These are phyloP conservation scores for Quercus suber DNA, from an alignment of 306 rosid species.

Conservation along the genomic window DNA sequence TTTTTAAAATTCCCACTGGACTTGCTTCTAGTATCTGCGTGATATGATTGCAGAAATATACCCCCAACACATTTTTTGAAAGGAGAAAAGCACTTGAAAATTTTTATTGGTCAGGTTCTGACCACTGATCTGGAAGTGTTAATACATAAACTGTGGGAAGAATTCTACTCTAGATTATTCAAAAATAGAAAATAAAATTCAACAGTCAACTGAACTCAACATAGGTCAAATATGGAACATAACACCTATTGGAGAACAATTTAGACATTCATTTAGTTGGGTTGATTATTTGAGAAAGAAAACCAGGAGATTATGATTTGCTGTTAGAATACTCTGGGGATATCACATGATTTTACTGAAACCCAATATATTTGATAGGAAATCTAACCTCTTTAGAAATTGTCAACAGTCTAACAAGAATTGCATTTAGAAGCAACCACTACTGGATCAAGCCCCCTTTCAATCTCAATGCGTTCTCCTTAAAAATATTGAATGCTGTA, in stretches of 20 bases:
- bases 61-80: too few species aligned
- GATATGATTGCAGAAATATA: background rate
- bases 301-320: background rate
- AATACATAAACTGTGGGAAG: background rate
- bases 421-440: too few species aligned
- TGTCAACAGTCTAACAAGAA: background rate
- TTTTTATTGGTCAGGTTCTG: background rate
- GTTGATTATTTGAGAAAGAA: background rate
- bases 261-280: background rate
- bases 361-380: background rate
- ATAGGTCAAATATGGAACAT: background rate
- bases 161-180: background rate
- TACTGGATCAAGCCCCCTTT: background rate
- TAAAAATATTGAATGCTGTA: background rate
- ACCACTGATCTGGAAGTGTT: background rate
- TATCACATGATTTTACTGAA: background rate
- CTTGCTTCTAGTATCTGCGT: background rate
- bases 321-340: too few species aligned
- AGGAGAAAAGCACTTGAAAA: background rate
- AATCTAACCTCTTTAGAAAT: background rate
- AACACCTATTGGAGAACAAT: background rate
- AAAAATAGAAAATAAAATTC: background rate
- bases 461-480: background rate
- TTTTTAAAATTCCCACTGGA: background rate
- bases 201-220: background rate